These are phyloP conservation scores for Phlebiopsis flavidoalba DNA, from an alignment of 768 basidiomycete genomes.

Conservation along the genomic window DNA sequence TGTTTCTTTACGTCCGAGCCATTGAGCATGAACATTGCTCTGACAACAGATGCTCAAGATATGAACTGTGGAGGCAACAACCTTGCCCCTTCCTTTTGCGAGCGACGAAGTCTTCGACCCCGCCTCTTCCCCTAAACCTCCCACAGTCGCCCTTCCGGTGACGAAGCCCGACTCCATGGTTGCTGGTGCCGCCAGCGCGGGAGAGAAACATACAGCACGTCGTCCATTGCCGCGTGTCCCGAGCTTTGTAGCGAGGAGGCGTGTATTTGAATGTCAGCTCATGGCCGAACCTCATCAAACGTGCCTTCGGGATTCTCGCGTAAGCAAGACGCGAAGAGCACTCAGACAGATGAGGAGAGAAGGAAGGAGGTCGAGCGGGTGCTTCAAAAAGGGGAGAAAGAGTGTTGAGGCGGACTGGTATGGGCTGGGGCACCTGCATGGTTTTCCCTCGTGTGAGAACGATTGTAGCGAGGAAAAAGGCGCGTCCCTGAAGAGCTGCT, in stretches of 20 bases:
- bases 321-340: slow-evolving; percentile 22
- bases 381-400: slow-evolving; percentile 44
- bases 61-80: slow-evolving; percentile 79
- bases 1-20: not conserved
- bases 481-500: slow-evolving; percentile 30
- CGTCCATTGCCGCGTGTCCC: slow-evolving; percentile 60
- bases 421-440: slow-evolving; percentile 95
- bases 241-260: slow-evolving; percentile 53
- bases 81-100: slow-evolving; percentile 89
- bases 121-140: slow-evolving; percentile 60
- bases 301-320: slow-evolving; percentile 41
- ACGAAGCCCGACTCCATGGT: slow-evolving; percentile 61
- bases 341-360: slow-evolving; percentile 63
- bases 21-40: not conserved
- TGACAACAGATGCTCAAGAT: slow-evolving; percentile 46
- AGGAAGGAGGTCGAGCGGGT: slow-evolving; percentile 52
- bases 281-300: slow-evolving; percentile 93
- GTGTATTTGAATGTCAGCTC: slow-evolving; percentile 90
- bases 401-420: slow-evolving; percentile 47
- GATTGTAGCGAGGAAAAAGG: slow-evolving; percentile 61
- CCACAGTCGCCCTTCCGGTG: slow-evolving; percentile 38
- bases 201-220: slow-evolving; percentile 50
- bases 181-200: slow-evolving; percentile 34
- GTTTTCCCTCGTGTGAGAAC: slow-evolving; percentile 80
- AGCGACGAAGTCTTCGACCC: slow-evolving; percentile 64